Evolutionary conservation across 805 yeast species (phyloP).

Genomic region (Zygosaccharomyces bailii): DNA sequence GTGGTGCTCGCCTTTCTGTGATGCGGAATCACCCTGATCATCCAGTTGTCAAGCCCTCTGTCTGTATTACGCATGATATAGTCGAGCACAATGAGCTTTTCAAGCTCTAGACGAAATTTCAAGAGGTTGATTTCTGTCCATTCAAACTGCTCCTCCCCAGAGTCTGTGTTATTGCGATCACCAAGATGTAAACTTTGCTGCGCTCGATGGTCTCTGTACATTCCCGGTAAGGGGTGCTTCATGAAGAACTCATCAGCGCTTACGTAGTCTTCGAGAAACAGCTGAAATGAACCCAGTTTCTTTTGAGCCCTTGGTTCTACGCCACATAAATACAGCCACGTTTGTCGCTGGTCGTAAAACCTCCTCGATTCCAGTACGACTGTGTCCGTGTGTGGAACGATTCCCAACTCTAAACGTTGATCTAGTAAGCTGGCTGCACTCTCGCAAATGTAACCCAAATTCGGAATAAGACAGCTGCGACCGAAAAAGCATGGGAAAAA

Average conservation of each 20-base stretch:
- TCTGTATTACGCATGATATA: conserved; percentile 74
- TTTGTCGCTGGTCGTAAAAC: conserved; percentile 35
- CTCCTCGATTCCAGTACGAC: conserved; percentile 46
- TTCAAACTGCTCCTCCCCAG: conserved; percentile 34
- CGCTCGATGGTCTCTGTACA: conserved; percentile 15
- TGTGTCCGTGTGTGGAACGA: conserved; percentile 66
- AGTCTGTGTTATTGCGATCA: conserved; percentile 2
- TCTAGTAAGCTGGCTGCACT: conserved; percentile 69
- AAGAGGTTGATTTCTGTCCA: conserved; percentile 52
- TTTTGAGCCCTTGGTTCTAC: conserved; percentile 20
- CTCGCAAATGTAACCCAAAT: conserved; percentile 68
- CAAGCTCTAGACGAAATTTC: conserved; percentile 59
- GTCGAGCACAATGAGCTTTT: conserved; percentile 66
- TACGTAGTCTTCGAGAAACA: conserved; percentile 54
- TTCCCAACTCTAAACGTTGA: conserved; percentile 51
- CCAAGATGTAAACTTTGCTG: not conserved
- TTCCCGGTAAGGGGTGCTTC: conserved; percentile 53
- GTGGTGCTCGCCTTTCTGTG: conserved; percentile 9
- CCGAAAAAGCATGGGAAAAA: conserved; percentile 78
- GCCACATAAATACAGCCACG: conserved; percentile 18
- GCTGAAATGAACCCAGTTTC: conserved; percentile 66
- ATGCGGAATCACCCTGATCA: conserved; percentile 56
- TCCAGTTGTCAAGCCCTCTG: conserved; percentile 74
- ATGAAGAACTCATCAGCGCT: conserved; percentile 61
- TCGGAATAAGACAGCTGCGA: conserved; percentile 66